These are phyloP conservation scores for Pseudogymnoascus sp. DNA, from an alignment of 2,329 filamentous ascomycete genomes.

Conservation along the genomic window DNA sequence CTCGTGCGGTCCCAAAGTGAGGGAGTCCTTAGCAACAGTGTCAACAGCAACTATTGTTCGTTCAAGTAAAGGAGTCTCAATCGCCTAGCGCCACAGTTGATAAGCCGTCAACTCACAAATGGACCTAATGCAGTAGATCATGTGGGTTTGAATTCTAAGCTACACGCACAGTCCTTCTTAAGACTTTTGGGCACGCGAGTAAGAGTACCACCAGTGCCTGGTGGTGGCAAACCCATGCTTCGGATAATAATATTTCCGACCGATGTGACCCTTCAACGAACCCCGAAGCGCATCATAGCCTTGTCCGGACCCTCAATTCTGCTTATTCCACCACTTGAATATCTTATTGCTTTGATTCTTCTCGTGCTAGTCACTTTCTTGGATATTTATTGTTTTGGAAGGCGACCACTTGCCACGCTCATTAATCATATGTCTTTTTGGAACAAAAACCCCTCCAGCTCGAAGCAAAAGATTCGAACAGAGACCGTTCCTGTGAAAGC, in stretches of 20 bases:
- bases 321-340: neutral
- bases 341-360: conserved; percentile 8
- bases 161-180: neutral
- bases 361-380: neutral
- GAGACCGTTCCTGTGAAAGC: conserved; percentile 9
- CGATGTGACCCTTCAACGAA: neutral
- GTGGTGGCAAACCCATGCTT: neutral
- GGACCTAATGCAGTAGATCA: no score
- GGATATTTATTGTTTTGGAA: neutral
- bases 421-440: conserved; percentile 12
- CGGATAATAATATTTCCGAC: neutral
- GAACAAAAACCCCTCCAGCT: conserved; percentile 9
- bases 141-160: no score
- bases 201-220: neutral
- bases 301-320: conserved; percentile 3
- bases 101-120: no score
- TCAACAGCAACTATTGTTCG: no score
- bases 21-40: no score
- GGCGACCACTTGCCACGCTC: neutral
- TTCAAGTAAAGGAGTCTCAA: no score
- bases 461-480: conserved; percentile 11
- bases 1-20: no score
- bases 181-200: neutral
- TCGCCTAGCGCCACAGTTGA: no score
- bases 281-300: neutral